These are phyloP conservation scores for Malus sylvestris DNA, from an alignment of 306 rosid species.

Conservation along the genomic window DNA sequence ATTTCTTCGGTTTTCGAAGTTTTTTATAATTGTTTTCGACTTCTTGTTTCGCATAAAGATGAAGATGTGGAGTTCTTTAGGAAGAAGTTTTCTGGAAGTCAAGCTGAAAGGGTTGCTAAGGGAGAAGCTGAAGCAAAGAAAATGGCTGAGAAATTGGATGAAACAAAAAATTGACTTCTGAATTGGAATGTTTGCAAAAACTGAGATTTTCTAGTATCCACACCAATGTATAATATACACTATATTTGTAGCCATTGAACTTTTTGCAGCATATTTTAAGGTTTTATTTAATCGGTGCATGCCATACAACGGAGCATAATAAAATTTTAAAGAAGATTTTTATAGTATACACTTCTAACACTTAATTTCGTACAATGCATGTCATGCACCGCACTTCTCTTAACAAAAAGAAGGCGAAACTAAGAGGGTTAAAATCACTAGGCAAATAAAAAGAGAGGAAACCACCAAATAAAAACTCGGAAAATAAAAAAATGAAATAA, in stretches of 20 bases:
- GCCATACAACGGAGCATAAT: no score
- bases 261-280: no score
- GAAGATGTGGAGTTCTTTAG: constrained; percentile 59
- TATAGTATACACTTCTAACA: no score
- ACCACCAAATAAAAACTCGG: neutral
- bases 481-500: no score
- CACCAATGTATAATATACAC: neutral
- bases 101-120: constrained; percentile 49
- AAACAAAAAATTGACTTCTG: constrained; percentile 33
- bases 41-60: constrained; percentile 43
- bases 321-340: no score
- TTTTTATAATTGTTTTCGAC: neutral
- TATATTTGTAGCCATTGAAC: no score
- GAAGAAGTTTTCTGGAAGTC: constrained; percentile 55
- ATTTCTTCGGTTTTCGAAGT: constrained; percentile 10
- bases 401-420: no score
- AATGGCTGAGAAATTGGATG: constrained; percentile 44
- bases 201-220: neutral
- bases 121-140: constrained; percentile 48
- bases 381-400: no score
- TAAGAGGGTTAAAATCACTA: no score
- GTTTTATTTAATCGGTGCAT: no score
- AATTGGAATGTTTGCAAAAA: neutral
- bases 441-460: neutral
- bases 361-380: no score